Base-by-base conservation (phyloP, 2,329 filamentous ascomycete genomes). In the Trichoderma sp. region DNA sequence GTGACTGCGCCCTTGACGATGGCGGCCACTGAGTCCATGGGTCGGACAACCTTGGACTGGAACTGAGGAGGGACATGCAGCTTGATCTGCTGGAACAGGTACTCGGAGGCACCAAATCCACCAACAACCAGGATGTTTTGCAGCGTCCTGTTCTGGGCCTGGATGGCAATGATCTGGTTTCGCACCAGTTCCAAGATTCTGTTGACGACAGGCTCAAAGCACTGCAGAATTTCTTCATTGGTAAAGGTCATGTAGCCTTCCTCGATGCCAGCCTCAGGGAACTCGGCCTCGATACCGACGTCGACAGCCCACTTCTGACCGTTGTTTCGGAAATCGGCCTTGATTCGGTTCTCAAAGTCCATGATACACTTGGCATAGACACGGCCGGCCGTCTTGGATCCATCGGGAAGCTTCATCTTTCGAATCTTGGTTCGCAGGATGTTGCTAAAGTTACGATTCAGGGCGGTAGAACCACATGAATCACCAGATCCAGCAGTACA, bases 221-320 rank as follows among this genome's bases (percentile, higher is more conserved):
- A 98, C 82, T 98, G 94, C 73, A 99, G 85, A 74, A 99, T 98
- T 81, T 99, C 95, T 81, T 98, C 95, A 78, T 99, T 98, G 70
- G 94, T 98, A 78, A 99, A 99, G 2, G 94, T 98, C 95, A 99
- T 99, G 84, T 97, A 98, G 60, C 95, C 94, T 80, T 99, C 95
- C 82, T 98, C 95, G 73, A 99, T 98, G 73, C 93, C 94, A 35
- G 95, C 95, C 77, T 98, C 95, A 45, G 94, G 94, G 83, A 96
- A 98, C 77, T 98, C 95, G 52, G 94, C 93, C 84, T 99, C 95
- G 75, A 99, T 98, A 76, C 95, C 95, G 59, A 99, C 95, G 78
- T 99, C 95, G 22, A 98, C 94, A 53, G 95, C 95, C 95, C 95
- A 98, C 80, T 98, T 98, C 80, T 98, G 94, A 59, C 94, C 94